phyloP scores from a whole-genome alignment of 768 basidiomycete genomes.

The Suillus bovinus region DNA sequence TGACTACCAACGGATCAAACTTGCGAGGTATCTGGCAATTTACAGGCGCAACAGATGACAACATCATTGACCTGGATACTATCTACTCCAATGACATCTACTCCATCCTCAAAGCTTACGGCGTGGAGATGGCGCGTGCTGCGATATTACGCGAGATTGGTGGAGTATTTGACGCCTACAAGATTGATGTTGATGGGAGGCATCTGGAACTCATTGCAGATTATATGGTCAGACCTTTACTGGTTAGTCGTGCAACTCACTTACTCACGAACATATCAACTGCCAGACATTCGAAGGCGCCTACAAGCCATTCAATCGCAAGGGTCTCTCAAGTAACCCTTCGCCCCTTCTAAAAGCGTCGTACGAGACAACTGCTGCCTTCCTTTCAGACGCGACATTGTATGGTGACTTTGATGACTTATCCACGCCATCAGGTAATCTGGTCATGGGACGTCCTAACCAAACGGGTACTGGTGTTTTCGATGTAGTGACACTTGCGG shows the following conservation, averaged over 20 bases:
- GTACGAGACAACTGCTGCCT: conserved; percentile 93
- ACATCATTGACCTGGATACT: conserved; percentile 71
- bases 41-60: conserved; percentile 49
- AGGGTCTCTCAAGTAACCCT: conserved; percentile 88
- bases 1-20: conserved; percentile 93
- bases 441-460: conserved; percentile 87
- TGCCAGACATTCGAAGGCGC: conserved; percentile 93
- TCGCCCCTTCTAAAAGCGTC: conserved; percentile 98
- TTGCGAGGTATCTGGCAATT: conserved; percentile 87
- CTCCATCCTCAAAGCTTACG: conserved; percentile 87
- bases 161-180: conserved; percentile 92
- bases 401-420: conserved; percentile 96
- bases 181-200: conserved; percentile 90
- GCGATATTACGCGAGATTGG: conserved; percentile 91
- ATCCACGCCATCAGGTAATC: conserved; percentile 85
- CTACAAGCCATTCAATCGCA: conserved; percentile 97
- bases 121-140: conserved; percentile 94
- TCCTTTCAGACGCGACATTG: conserved; percentile 92
- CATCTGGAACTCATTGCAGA: conserved; percentile 98
- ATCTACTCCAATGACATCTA: conserved; percentile 96
- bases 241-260: neutral
- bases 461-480: conserved; percentile 95
- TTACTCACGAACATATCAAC: conserved; percentile 2
- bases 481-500: conserved; percentile 70
- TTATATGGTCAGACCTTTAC: conserved; percentile 79